Evolutionary conservation across 2,329 filamentous ascomycete genomes (phyloP), one percentile per base, ranked within the genome.

Genomic region (Penicillium vulpinum): DNA sequence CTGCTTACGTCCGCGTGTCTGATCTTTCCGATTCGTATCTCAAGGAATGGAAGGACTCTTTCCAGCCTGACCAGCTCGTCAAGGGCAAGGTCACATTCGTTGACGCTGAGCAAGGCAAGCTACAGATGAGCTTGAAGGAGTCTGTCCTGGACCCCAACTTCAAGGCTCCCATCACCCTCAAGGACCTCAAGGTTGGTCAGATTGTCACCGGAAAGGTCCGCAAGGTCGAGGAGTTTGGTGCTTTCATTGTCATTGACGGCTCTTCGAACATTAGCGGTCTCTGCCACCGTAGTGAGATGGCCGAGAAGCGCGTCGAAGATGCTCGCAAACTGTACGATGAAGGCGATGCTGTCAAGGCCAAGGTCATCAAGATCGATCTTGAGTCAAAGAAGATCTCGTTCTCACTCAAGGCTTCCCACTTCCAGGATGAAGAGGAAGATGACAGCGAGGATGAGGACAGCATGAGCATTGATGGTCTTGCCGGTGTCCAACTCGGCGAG

Each of bases 21-120:
- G 92, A 97, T 72, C 82, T 99, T 15, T 96, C 92, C 0, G 94
- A 99, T 72, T 84, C 85, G 8, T 99, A 88, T 73, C 78, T 99
- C 67, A 97, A 97, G 75, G 91, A 97, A 59, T 99, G 94, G 94
- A 95, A 96, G 77, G 85, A 90, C 35, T 81, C 88, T 43, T 97
- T 93, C 77, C 87, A 94, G 67, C 79, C 93, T 46, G 91, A 96
- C 67, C 92, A 97, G 75, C 82, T 99, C 6, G 91, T 99, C 52
- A 91, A 89, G 74, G 94, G 92, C 50, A 91, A 93, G 62, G 82
- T 99, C 58, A 85, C 89, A 45, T 80, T 86, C 3, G 84, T 92
- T 26, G 89, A 97, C 65, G 68, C 81, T 6, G 80, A 82, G 36
- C 80, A 85, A 26, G 85, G 87, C 56, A 90, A 92, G 66, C 78